Base-by-base conservation (phyloP, 2,329 filamentous ascomycete species). In the Fusarium sulawesiense region DNA sequence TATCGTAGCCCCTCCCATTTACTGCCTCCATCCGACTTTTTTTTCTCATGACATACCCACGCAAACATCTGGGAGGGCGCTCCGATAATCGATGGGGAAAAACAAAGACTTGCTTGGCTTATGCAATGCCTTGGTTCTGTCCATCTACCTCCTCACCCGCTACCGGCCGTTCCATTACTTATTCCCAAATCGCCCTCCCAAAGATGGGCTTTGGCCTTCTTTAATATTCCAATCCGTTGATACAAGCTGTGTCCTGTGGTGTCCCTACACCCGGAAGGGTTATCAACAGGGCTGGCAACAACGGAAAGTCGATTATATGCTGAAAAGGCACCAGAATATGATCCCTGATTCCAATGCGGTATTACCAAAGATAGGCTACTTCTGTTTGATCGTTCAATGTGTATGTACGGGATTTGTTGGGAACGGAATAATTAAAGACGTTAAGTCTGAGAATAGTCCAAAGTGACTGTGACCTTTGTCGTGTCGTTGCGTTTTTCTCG, bases 271-370 rank as follows among this genome's bases (percentile, higher is more conserved):
- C 40, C 37, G 56, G 56, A 56, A 54, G 46, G 51, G 56, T 54
- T 55, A 59, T 61, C 51, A 49, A 59, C 34, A 34, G 59, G 59
- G 68, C 45, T 60, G 55, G 66, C 56, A 64, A 60, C 25, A 58
- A 56, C 51, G 57, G 60, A 73, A 58, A 60, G 66, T 70, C 59
- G 68, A 78, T 75, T 76, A 76, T 75, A 77, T 77, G 75, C 74
- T 74, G 30, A 74, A 69, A 75, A 70, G 71, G 69, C 75, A 67
- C 58, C 71, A 71, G 49, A 75, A 65, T 58, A 70, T 71, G 59
- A 73, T 72, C 46, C 54, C 77, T 77, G 75, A 76, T 78, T 80
- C 80, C 80, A 80, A 84, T 84, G 83, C 83, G 82, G 80, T 82
- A 83, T 82, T 83, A 83, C 80, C 80, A 83, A 79, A 82, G 79